phyloP scores from a whole-genome alignment of 106 monocot species.

The Dendrobium catenatum region DNA sequence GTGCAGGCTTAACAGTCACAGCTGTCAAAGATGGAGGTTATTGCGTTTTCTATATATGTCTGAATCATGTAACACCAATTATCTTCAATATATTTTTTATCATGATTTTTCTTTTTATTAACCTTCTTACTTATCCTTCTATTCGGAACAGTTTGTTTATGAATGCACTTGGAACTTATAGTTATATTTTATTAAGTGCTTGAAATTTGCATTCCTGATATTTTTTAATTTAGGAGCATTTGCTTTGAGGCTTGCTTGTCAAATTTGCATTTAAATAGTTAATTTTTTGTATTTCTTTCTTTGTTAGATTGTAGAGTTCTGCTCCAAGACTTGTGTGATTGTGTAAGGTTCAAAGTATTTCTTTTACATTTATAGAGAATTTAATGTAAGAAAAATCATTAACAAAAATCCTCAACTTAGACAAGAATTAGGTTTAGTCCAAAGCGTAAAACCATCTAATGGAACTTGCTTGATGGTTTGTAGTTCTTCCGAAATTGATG shows the following conservation, averaged over 20 bases:
- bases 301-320: background rate
- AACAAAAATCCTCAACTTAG: background rate
- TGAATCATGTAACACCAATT: background rate
- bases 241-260: background rate
- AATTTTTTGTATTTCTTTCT: background rate
- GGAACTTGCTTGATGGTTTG: no score
- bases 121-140: background rate
- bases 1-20: constrained; percentile 95
- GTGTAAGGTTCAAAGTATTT: background rate
- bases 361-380: background rate
- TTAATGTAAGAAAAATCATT: background rate
- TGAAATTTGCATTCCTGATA: background rate
- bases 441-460: no score
- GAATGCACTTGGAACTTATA: background rate
- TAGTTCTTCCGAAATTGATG: no score
- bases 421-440: no score
- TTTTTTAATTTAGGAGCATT: background rate
- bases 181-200: background rate
- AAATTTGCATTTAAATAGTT: background rate
- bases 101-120: background rate
- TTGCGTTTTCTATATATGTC: constrained; percentile 6
- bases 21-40: constrained; percentile 99
- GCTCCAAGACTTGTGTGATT: background rate
- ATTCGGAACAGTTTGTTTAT: background rate
- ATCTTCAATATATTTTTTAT: background rate